phyloP scores from a whole-genome alignment of 2,329 filamentous ascomycete genomes.

The Colletotrichum godetiae region DNA sequence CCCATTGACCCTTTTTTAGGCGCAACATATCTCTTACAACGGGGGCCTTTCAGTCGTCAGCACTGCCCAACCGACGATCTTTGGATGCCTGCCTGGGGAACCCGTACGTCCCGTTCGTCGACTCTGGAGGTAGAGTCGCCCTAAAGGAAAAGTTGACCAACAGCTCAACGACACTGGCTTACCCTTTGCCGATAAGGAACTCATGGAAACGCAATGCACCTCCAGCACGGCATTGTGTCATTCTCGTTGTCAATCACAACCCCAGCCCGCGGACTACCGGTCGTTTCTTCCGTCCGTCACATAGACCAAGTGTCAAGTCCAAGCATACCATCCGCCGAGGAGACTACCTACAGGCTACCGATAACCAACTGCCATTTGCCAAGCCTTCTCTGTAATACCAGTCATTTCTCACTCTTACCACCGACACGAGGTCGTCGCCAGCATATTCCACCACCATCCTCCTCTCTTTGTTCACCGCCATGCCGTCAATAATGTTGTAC shows the following conservation, averaged over 20 bases:
- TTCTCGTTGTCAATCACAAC: neutral
- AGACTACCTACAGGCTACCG: conserved; percentile 11
- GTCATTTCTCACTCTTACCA: conserved; percentile 31
- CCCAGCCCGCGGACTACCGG: conserved; percentile 14
- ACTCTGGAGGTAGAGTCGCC: neutral
- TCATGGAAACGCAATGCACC: neutral
- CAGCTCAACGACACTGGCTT: neutral
- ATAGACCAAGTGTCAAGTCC: neutral
- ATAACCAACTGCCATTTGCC: conserved; percentile 12
- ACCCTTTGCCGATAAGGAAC: neutral
- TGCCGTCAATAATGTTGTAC: neutral
- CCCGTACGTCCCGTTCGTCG: neutral
- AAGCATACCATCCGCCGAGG: conserved; percentile 6
- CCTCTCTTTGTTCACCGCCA: conserved; percentile 20
- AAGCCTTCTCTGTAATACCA: neutral
- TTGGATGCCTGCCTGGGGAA: neutral
- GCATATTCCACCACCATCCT: neutral
- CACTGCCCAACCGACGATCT: neutral
- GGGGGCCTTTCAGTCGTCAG: neutral
- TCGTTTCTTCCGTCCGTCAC: conserved; percentile 15
- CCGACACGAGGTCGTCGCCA: neutral
- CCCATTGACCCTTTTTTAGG: neutral
- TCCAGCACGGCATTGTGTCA: neutral
- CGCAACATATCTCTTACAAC: conserved; percentile 4
- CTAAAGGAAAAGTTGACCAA: neutral